Conservation (phyloP, 1,284 basidiomycete genomes). For the Vanrija humicola region DNA sequence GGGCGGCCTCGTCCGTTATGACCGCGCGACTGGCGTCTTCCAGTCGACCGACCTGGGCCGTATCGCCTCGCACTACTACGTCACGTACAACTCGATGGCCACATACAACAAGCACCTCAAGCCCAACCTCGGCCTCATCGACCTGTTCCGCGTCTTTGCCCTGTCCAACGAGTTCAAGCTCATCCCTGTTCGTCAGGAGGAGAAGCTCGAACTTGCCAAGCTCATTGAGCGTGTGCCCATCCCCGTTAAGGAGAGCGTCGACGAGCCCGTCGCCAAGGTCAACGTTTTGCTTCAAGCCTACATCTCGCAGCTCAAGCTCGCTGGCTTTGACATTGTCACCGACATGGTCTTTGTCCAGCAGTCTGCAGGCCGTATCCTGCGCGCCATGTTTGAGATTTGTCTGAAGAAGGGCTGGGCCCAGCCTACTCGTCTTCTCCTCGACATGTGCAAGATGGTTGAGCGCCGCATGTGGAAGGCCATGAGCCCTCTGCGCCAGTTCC, state of each 20-base stretch:
- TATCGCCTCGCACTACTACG: slow-evolving; percentile 96
- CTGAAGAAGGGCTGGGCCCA: slow-evolving; percentile 97
- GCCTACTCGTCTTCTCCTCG: slow-evolving; percentile 83
- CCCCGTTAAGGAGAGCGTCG: slow-evolving; percentile 93
- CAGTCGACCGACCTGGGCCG: slow-evolving; percentile 87
- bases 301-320: slow-evolving; percentile 90
- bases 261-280: slow-evolving; percentile 95
- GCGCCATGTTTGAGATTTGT: slow-evolving; percentile 98
- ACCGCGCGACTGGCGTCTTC: slow-evolving; percentile 82
- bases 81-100: slow-evolving; percentile 93
- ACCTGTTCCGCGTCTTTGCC: slow-evolving; percentile 94
- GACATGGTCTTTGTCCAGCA: slow-evolving; percentile 98
- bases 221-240: slow-evolving; percentile 93
- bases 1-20: slow-evolving; percentile 89
- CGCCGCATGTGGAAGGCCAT: slow-evolving; percentile 95
- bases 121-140: slow-evolving; percentile 79
- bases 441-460: slow-evolving; percentile 97
- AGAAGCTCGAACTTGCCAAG: slow-evolving; percentile 89
- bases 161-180: slow-evolving; percentile 96
- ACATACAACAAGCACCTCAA: slow-evolving; percentile 94
- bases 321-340: slow-evolving; percentile 93
- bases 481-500: slow-evolving; percentile 96
- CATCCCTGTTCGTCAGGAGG: slow-evolving; percentile 75
- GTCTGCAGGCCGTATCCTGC: slow-evolving; percentile 86
- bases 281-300: slow-evolving; percentile 94